phyloP scores from a whole-genome alignment of 108 stramenopile species.

The Conticribra guillardii region DNA sequence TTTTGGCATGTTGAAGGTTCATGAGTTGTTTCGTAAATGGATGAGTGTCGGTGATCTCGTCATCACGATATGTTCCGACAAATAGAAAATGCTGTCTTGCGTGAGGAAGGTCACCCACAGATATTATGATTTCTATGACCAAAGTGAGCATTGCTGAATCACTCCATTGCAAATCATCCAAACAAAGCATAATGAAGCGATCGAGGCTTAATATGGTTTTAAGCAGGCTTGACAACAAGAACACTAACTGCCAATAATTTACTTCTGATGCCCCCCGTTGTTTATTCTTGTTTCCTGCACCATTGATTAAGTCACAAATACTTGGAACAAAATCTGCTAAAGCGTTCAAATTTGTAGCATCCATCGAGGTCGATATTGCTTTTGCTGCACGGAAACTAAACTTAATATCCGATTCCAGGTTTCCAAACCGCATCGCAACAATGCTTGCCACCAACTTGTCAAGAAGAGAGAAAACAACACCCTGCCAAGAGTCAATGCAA shows the following conservation, averaged over 20 bases:
- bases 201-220: neutral
- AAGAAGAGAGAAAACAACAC: neutral
- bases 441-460: neutral
- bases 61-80: slow-evolving; percentile 24
- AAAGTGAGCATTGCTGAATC: slow-evolving; percentile 8
- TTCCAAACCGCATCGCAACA: neutral
- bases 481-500: neutral
- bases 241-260: slow-evolving; percentile 7
- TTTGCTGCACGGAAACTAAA: slow-evolving; percentile 2
- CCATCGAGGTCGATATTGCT: neutral
- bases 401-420: neutral
- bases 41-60: slow-evolving; percentile 10
- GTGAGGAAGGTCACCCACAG: slow-evolving; percentile 1
- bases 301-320: neutral
- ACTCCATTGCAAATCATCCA: slow-evolving; percentile 16
- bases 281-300: neutral
- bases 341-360: neutral
- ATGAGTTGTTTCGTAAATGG: slow-evolving; percentile 13
- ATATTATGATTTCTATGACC: slow-evolving; percentile 6
- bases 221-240: neutral
- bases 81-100: slow-evolving; percentile 9
- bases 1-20: neutral
- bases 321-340: slow-evolving; percentile 3
- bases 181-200: slow-evolving; percentile 3
- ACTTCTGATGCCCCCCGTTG: neutral